These are phyloP conservation scores for Mangifera indica DNA, from an alignment of 345 rosid genomes.

Conservation along the genomic window DNA sequence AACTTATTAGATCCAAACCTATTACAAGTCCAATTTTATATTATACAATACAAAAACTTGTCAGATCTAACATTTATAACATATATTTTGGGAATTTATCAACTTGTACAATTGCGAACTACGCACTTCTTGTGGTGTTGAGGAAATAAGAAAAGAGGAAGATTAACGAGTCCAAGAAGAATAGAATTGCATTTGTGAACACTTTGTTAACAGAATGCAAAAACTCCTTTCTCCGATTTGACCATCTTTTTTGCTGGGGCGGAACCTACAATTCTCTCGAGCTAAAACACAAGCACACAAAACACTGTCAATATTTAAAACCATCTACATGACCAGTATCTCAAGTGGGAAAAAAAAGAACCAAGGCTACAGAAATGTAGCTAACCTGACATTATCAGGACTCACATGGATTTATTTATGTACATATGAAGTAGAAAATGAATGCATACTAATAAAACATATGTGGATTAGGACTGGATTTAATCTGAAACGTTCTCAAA, in stretches of 20 bases:
- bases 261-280: slow-evolving; percentile 81
- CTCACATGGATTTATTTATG: background rate
- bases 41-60: no score
- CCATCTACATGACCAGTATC: no score
- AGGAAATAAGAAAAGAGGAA: background rate
- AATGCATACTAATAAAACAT: no score
- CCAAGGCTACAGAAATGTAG: background rate
- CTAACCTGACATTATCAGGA: background rate
- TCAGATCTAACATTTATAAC: no score
- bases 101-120: background rate
- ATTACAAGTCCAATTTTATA: no score
- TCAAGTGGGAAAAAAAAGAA: background rate
- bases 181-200: background rate
- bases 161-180: background rate
- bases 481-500: no score
- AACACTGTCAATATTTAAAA: background rate
- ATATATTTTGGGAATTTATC: no score
- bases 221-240: slow-evolving; percentile 63
- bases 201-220: slow-evolving; percentile 57
- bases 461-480: no score
- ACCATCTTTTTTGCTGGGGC: slow-evolving; percentile 60
- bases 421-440: no score
- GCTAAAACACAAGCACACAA: slow-evolving; percentile 35
- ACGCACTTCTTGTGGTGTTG: background rate
- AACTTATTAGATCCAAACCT: no score